Conservation (phyloP, 1,139 yeast species). For the Geotrichum citri-aurantii region DNA sequence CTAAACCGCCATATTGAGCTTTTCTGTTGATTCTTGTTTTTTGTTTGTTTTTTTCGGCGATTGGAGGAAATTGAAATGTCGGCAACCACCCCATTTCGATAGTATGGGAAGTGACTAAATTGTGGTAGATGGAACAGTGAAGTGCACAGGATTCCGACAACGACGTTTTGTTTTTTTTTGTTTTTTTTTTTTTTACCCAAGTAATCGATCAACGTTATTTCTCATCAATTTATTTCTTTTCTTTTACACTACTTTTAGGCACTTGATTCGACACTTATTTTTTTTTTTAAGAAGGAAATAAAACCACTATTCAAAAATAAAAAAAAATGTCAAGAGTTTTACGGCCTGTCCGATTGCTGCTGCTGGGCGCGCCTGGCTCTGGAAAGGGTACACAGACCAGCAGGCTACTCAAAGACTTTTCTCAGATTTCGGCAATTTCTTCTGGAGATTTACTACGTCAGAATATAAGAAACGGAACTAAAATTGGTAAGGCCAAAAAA, state of each 20-base stretch:
- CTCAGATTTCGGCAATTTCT: conserved; percentile 48
- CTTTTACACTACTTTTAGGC: neutral
- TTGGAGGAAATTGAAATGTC: neutral
- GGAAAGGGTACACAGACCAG: conserved; percentile 90
- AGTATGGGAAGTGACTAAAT: neutral
- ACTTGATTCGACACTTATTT: too few species aligned
- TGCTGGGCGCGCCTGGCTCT: conserved; percentile 90
- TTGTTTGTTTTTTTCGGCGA: too few species aligned
- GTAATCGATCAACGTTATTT: too few species aligned
- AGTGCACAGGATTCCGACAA: neutral
- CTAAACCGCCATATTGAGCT: neutral
- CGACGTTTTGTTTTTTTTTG: neutral
- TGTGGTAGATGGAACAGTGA: neutral
- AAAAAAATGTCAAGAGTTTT: neutral
- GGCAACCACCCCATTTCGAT: neutral
- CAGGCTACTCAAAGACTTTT: conserved; percentile 51
- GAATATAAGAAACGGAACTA: conserved; percentile 54
- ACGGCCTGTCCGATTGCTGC: conserved; percentile 56
- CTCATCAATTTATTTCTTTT: neutral
- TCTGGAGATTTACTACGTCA: conserved; percentile 78
- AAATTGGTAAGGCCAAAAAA: conserved; percentile 43
- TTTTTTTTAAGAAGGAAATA: too few species aligned
- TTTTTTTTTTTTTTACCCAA: neutral
- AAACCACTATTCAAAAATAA: neutral
- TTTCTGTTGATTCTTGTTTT: neutral